phyloP scores from a whole-genome alignment of 2,329 filamentous ascomycete species.

The Phialophora tarda region DNA sequence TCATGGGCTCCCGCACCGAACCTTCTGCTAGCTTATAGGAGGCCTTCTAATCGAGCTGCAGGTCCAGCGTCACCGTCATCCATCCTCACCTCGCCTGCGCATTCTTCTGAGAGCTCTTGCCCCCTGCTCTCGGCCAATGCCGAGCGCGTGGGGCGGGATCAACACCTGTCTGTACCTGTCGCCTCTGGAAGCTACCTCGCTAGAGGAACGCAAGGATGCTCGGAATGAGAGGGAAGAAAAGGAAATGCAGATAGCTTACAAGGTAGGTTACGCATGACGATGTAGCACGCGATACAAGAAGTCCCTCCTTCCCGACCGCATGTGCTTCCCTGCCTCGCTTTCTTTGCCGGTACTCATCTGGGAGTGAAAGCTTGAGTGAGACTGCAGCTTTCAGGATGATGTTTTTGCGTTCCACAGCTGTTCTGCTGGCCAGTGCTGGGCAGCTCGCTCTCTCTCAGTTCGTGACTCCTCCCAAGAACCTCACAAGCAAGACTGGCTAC shows the following conservation, averaged over 20 bases:
- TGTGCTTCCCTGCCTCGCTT: neutral
- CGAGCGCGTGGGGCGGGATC: conserved; percentile 14
- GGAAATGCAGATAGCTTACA: conserved; percentile 1
- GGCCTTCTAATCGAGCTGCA: neutral
- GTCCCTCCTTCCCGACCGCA: neutral
- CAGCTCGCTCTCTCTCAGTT: conserved; percentile 44
- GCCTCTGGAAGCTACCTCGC: conserved; percentile 6
- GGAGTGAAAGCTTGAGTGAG: neutral
- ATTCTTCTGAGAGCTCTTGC: conserved; percentile 2
- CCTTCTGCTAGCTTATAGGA: neutral
- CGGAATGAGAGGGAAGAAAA: conserved; percentile 8
- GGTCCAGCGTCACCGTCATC: conserved; percentile 2
- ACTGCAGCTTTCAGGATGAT: conserved; percentile 19
- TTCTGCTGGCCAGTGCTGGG: conserved; percentile 29
- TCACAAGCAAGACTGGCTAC: conserved; percentile 47
- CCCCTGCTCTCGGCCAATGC: conserved; percentile 12
- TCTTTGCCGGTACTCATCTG: neutral
- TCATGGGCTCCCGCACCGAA: neutral
- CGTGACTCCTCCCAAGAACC: conserved; percentile 46
- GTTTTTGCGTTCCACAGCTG: conserved; percentile 20
- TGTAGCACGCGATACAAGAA: conserved; percentile 3
- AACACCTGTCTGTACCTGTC: conserved; percentile 10
- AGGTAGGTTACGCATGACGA: conserved; percentile 3
- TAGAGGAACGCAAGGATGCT: conserved; percentile 4
- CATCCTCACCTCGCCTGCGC: neutral